Conservation (phyloP, 2,329 filamentous ascomycete genomes). For the Alternaria longipes region DNA sequence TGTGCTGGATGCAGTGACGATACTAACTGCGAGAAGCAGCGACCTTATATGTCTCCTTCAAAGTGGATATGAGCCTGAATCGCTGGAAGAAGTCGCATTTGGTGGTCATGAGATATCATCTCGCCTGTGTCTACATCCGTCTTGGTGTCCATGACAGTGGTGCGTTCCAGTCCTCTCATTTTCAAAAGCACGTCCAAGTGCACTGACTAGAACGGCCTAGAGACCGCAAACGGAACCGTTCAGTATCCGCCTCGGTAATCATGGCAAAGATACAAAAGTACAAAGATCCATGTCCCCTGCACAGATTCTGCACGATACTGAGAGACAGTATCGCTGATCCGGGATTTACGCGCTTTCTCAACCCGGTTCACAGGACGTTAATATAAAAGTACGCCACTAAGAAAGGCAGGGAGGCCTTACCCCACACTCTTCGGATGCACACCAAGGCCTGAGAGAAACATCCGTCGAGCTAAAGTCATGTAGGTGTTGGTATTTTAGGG, state of each 20-base stretch:
- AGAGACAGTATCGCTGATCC: conserved; percentile 14
- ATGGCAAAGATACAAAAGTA: neutral
- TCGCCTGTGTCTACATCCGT: conserved; percentile 12
- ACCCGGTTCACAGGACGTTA: conserved; percentile 18
- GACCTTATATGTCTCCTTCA: conserved; percentile 19
- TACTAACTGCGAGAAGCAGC: conserved; percentile 6
- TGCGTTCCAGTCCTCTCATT: conserved; percentile 11
- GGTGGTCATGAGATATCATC: conserved; percentile 15
- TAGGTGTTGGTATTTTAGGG: neutral
- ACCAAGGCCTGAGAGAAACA: conserved; percentile 1
- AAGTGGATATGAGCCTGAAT: conserved; percentile 24
- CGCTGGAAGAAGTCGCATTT: conserved; percentile 21
- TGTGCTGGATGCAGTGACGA: conserved; percentile 19
- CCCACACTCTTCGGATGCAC: conserved; percentile 8
- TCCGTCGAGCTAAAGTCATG: neutral
- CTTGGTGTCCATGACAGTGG: conserved; percentile 13
- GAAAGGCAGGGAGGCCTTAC: neutral
- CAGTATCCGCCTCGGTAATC: conserved; percentile 1
- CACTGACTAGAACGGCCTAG: conserved; percentile 7
- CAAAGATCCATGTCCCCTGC: conserved; percentile 8
- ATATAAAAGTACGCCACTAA: conserved; percentile 17
- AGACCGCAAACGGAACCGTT: conserved; percentile 6
- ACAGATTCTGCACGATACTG: conserved; percentile 9
- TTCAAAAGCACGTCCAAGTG: conserved; percentile 7
- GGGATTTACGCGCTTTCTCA: conserved; percentile 15